Evolutionary conservation across 1,284 basidiomycete species (phyloP).

Genomic region (Rhizopogon hawkerae): DNA sequence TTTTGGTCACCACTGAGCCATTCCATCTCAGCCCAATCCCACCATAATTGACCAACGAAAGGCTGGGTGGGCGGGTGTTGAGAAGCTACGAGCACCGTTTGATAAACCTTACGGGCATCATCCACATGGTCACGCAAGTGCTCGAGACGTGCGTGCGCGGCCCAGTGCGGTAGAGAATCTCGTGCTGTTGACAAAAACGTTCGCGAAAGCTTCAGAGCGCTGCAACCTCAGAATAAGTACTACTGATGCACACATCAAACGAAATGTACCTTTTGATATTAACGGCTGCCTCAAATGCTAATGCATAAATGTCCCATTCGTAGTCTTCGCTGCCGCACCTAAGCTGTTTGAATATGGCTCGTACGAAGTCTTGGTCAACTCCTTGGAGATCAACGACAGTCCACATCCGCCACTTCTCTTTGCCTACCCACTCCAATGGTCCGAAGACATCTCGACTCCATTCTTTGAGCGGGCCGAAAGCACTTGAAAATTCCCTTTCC

Average conservation of each 20-base stretch:
- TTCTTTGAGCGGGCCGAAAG: conserved; percentile 58
- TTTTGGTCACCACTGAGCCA: conserved; percentile 56
- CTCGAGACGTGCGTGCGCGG: conserved; percentile 75
- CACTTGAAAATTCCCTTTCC: conserved; percentile 49
- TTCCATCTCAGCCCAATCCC: conserved; percentile 87
- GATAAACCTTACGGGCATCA: conserved; percentile 80
- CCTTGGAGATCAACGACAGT: conserved; percentile 37
- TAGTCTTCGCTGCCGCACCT: conserved; percentile 39
- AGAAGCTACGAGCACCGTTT: conserved; percentile 49
- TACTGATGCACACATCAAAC: not conserved
- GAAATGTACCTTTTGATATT: conserved; percentile 49
- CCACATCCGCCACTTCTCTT: conserved; percentile 40
- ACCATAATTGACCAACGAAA: conserved; percentile 58
- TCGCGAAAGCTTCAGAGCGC: conserved; percentile 70
- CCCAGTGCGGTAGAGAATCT: conserved; percentile 70
- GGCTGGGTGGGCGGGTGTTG: conserved; percentile 27
- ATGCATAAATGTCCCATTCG: conserved; percentile 54
- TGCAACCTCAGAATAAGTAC: conserved; percentile 24
- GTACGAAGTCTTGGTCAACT: conserved; percentile 40
- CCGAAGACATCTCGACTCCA: conserved; percentile 50
- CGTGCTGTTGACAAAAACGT: conserved; percentile 54
- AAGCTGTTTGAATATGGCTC: conserved; percentile 53
- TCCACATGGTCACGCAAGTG: conserved; percentile 58
- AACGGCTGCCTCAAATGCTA: conserved; percentile 63
- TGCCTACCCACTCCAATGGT: conserved; percentile 44